Evolutionary conservation across 495 filamentous ascomycete species (phyloP), one percentile per base, ranked within the genome.

Genomic region (Podospora anserina): DNA sequence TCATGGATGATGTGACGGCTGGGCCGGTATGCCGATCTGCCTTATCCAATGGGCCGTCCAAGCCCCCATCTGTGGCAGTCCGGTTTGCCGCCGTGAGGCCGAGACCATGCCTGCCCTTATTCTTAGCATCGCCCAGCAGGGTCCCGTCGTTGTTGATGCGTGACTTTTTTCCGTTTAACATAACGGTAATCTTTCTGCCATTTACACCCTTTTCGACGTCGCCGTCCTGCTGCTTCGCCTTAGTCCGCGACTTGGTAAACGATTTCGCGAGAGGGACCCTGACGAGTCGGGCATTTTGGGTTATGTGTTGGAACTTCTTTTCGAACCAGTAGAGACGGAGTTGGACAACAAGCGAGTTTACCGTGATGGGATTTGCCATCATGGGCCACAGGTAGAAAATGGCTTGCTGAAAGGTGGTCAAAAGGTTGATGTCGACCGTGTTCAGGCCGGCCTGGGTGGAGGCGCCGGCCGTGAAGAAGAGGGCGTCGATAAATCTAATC

Each of bases 301-400:
- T 93, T 61, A 97, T 83, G 44, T 79, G 74, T 68, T 77, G 74
- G 72, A 99, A 97, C 3, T 93, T 87, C 75, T 94, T 97, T 80
- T 98, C 94, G 73, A 99, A 99, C 94, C 94, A 98, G 79, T 97
- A 97, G 4, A 98, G 81, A 2, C 95, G 91, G 23, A 98, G 82
- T 72, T 96, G 96, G 0, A 98, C 94, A 32, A 98, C 90, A 34
- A 87, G 89, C 6, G 89, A 85, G 76, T 97, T 88, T 78, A 99
- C 94, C 66, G 91, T 90, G 68, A 99, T 97, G 3, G 95, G 95
- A 58, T 93, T 99, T 39, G 90, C 87, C 26, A 94, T 70, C 83
- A 92, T 88, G 1, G 90, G 79, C 23, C 91, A 78, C 39, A 91
- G 72, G 66, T 90, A 93, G n/a, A 94, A 74, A 34, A 90, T 78